These are phyloP conservation scores for Cutaneotrichosporon sp. DNA, from an alignment of 1,284 basidiomycete species.

Conservation along the genomic window DNA sequence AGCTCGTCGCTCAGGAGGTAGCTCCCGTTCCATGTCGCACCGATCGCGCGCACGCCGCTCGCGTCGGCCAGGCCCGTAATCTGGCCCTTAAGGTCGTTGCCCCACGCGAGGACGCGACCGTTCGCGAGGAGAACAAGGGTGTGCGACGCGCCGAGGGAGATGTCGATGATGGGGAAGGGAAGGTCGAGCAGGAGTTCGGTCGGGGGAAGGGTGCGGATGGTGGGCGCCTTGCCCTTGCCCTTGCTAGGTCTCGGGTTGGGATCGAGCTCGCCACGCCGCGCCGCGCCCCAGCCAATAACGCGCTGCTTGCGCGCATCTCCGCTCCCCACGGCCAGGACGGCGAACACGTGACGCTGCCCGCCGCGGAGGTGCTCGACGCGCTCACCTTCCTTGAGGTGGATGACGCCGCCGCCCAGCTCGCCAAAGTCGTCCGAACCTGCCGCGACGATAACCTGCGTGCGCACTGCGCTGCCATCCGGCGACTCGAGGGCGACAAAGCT, in stretches of 20 bases:
- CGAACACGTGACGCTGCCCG: slow-evolving; percentile 72
- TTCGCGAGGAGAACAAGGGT: slow-evolving; percentile 62
- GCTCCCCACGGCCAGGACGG: slow-evolving; percentile 46
- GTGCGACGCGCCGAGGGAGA: slow-evolving; percentile 71
- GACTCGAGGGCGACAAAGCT: slow-evolving; percentile 62
- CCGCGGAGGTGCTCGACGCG: slow-evolving; percentile 56
- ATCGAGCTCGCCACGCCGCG: slow-evolving; percentile 67
- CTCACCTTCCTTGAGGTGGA: slow-evolving; percentile 29
- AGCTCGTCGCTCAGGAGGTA: slow-evolving; percentile 58
- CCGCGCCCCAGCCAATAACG: slow-evolving; percentile 77
- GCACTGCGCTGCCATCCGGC: neutral
- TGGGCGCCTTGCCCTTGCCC: slow-evolving; percentile 28
- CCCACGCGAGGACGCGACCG: slow-evolving; percentile 60
- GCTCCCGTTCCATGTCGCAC: slow-evolving; percentile 81
- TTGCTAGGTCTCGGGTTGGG: slow-evolving; percentile 17
- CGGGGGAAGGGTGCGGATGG: slow-evolving; percentile 22
- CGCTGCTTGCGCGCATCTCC: slow-evolving; percentile 29
- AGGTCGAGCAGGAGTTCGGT: slow-evolving; percentile 25
- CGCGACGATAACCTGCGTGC: slow-evolving; percentile 67
- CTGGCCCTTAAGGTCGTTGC: slow-evolving; percentile 72
- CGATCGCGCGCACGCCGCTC: slow-evolving; percentile 52
- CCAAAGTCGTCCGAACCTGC: slow-evolving; percentile 83
- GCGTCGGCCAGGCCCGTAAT: slow-evolving; percentile 56
- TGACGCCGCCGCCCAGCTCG: slow-evolving; percentile 64
- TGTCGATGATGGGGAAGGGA: slow-evolving; percentile 26